Conservation (phyloP, 148 eudicot species). For the Cornus suecica region DNA sequence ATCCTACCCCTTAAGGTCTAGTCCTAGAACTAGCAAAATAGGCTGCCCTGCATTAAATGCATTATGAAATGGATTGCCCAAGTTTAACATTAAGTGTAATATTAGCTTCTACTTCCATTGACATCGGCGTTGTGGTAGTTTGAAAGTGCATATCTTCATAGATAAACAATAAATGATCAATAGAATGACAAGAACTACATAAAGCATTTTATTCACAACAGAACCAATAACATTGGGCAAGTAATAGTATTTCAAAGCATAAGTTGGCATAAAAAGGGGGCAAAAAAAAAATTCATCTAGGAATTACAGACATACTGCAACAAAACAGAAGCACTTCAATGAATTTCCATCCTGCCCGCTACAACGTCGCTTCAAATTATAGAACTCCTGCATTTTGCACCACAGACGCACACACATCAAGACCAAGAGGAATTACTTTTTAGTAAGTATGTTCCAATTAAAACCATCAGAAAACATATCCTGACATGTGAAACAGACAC, state of each 20-base stretch:
- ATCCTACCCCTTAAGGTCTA: not conserved
- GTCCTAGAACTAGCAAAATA: not conserved
- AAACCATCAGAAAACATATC: not conserved
- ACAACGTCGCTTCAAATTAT: slow-evolving; percentile 73
- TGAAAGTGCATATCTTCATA: not conserved
- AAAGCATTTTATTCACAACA: not conserved
- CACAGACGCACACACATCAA: not conserved
- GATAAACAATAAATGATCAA: not conserved
- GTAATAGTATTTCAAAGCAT: not conserved
- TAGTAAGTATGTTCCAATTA: not conserved
- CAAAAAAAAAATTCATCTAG: not conserved
- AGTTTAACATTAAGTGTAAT: not conserved
- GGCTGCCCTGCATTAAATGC: not conserved
- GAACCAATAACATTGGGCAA: not conserved
- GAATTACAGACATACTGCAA: slow-evolving; percentile 52
- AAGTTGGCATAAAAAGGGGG: not conserved
- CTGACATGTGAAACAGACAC: not conserved
- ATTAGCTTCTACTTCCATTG: not conserved
- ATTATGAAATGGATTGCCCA: not conserved
- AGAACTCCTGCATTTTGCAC: slow-evolving; percentile 55
- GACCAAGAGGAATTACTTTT: not conserved
- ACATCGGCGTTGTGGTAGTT: not conserved
- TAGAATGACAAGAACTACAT: not conserved
- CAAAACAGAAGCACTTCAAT: slow-evolving; percentile 63
- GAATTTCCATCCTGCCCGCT: slow-evolving; percentile 62